A percentile compares a stretch with the other conserved stretches of the same genome.
Evolutionary conservation across 345 rosid species (phyloP).

Genomic region (Boechera retrofracta): DNA sequence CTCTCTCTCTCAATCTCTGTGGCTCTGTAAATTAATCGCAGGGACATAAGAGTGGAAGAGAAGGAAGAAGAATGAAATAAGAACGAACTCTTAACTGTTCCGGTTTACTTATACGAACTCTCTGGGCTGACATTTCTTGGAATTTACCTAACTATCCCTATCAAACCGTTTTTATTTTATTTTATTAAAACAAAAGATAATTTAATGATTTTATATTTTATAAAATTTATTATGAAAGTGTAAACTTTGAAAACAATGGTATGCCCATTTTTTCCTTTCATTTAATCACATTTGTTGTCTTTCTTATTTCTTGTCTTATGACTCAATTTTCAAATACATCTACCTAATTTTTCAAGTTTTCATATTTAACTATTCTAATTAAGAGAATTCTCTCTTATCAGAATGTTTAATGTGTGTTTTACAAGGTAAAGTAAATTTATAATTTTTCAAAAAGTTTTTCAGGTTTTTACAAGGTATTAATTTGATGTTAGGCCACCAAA

Average conservation of each 20-base stretch:
- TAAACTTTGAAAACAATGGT: neutral
- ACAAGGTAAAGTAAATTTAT: no score
- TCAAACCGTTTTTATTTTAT: conserved; percentile 25
- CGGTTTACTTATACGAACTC: conserved; percentile 28
- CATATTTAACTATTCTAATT: neutral
- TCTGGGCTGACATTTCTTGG: conserved; percentile 1
- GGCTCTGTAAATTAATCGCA: conserved; percentile 2
- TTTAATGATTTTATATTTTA: neutral
- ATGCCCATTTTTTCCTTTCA: neutral
- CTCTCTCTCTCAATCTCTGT: conserved; percentile 9
- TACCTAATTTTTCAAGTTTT: neutral
- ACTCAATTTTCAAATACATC: neutral
- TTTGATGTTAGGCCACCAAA: conserved; percentile 34
- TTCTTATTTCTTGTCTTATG: no score
- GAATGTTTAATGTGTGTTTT: neutral
- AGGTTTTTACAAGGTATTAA: neutral
- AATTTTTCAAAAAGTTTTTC: no score
- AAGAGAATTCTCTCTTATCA: neutral
- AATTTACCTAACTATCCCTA: conserved; percentile 39
- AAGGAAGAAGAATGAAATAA: conserved; percentile 32
- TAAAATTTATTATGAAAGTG: neutral
- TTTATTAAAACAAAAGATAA: neutral
- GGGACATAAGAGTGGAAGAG: conserved; percentile 34
- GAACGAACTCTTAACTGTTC: conserved; percentile 39
- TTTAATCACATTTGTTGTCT: neutral